Evolutionary conservation across 257 asterid species (phyloP).

Genomic region (Salvia rosmarinus): DNA sequence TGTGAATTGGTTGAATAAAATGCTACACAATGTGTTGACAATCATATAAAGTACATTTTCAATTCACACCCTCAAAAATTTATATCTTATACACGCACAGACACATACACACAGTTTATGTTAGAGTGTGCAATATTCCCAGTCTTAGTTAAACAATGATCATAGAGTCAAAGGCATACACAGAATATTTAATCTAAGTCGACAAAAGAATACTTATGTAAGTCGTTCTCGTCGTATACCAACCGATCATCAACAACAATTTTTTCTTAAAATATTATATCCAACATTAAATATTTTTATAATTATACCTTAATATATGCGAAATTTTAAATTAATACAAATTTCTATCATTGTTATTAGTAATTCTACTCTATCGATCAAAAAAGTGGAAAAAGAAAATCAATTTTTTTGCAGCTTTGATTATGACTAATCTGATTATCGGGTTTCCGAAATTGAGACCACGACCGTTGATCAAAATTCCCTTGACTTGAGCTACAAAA

Average conservation of each 20-base stretch:
- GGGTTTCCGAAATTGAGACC: neutral
- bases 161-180: slow-evolving; percentile 31
- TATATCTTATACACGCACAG: neutral
- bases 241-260: too few relatives aligned
- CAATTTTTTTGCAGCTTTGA: too few relatives aligned
- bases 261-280: too few relatives aligned
- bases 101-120: slow-evolving; percentile 7
- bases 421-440: too few relatives aligned
- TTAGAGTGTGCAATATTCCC: slow-evolving; percentile 13
- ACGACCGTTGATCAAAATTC: too few relatives aligned
- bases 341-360: too few relatives aligned
- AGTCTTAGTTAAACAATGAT: neutral
- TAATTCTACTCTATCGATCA: too few relatives aligned
- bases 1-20: slow-evolving; percentile 38
- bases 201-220: neutral
- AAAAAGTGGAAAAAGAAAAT: too few relatives aligned
- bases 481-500: neutral
- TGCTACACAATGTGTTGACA: slow-evolving; percentile 22
- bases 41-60: neutral
- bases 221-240: neutral
- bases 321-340: too few relatives aligned
- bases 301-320: too few relatives aligned
- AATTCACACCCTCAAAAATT: slow-evolving; percentile 22
- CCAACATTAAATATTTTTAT: too few relatives aligned
- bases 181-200: neutral